Conservation (phyloP, 2,329 filamentous ascomycete species). For the Ascochyta fabae region DNA sequence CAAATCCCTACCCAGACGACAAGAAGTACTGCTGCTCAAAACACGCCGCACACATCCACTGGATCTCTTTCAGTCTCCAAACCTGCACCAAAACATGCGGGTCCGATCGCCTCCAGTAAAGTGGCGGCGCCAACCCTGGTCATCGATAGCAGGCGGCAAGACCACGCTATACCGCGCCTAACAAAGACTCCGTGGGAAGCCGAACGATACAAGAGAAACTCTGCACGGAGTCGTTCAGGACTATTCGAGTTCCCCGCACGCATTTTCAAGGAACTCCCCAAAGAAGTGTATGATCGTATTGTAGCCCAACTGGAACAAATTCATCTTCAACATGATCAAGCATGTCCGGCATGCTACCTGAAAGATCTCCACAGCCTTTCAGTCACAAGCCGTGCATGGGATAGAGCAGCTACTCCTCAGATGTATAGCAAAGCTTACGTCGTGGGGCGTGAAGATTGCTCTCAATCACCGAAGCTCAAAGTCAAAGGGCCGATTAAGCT, state of each 20-base stretch:
- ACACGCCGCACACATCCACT: neutral
- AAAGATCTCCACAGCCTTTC: constrained; percentile 61
- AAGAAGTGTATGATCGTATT: constrained; percentile 63
- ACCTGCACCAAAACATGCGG: neutral
- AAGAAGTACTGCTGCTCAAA: neutral
- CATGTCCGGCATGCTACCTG: constrained; percentile 62
- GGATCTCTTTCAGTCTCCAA: neutral
- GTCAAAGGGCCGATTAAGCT: constrained; percentile 59
- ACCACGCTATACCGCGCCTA: constrained; percentile 28
- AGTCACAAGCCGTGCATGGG: constrained; percentile 63
- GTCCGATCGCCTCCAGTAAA: constrained; percentile 4
- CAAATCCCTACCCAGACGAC: neutral
- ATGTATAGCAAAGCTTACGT: constrained; percentile 58
- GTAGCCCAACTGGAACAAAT: constrained; percentile 57
- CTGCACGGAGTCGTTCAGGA: constrained; percentile 39
- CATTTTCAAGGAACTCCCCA: constrained; percentile 57
- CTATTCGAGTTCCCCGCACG: constrained; percentile 29
- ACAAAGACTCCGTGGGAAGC: constrained; percentile 50
- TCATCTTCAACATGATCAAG: constrained; percentile 45
- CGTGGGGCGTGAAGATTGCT: constrained; percentile 51
- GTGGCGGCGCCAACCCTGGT: neutral
- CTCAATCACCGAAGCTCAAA: constrained; percentile 47
- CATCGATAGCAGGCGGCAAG: constrained; percentile 1
- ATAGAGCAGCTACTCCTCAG: constrained; percentile 56
- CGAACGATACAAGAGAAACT: constrained; percentile 40